Conservation (phyloP, 495 filamentous ascomycete species). For the Pyronema omphalodes region DNA sequence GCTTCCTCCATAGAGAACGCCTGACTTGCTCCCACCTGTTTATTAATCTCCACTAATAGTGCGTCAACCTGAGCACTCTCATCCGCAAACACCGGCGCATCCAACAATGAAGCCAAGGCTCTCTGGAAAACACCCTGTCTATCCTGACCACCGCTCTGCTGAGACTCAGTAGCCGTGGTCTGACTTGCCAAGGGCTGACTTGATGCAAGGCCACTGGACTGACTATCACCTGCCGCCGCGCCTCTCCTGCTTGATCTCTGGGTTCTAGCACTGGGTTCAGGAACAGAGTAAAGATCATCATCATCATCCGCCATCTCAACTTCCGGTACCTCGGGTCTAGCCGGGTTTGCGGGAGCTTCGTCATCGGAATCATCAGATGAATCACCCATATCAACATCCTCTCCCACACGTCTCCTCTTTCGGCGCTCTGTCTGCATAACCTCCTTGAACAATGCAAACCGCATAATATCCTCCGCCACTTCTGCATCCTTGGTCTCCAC, state of each 20-base stretch:
- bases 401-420: slow-evolving; percentile 41
- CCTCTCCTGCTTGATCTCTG: neutral
- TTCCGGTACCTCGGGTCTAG: slow-evolving; percentile 9
- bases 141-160: slow-evolving; percentile 17
- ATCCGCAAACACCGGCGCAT: slow-evolving; percentile 56
- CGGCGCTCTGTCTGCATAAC: slow-evolving; percentile 72
- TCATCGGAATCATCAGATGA: slow-evolving; percentile 29
- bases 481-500: slow-evolving; percentile 84
- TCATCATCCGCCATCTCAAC: slow-evolving; percentile 14
- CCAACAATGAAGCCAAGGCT: slow-evolving; percentile 61
- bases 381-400: slow-evolving; percentile 27
- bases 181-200: neutral
- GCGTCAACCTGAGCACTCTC: slow-evolving; percentile 59
- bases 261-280: slow-evolving; percentile 2
- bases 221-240: neutral
- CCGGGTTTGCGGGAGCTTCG: slow-evolving; percentile 6
- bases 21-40: slow-evolving; percentile 35
- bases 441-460: slow-evolving; percentile 97
- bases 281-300: slow-evolving; percentile 19
- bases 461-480: slow-evolving; percentile 72
- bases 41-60: slow-evolving; percentile 65
- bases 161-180: slow-evolving; percentile 5
- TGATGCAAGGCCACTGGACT: neutral
- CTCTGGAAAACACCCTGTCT: slow-evolving; percentile 59
- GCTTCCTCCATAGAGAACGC: slow-evolving; percentile 56